Evolutionary conservation across 1,139 yeast species (phyloP), one percentile per base, ranked within the genome.

Genomic region (Pichiaceae sp.): DNA sequence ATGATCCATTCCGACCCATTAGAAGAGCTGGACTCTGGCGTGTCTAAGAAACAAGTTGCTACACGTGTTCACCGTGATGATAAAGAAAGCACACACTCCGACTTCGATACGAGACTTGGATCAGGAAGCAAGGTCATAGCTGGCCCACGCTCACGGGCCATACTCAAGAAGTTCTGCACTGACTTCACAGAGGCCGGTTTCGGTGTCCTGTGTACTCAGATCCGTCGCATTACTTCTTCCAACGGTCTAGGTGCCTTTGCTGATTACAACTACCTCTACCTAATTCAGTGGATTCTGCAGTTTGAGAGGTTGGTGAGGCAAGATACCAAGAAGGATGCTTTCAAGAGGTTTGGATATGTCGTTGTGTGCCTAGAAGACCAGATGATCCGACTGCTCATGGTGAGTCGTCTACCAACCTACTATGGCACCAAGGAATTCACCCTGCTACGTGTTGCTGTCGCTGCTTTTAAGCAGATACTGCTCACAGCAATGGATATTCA

Each of bases 181-280:
- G 73, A 74, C 38, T 80, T 89, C 46, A 60, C 75, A 4, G 87
- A 85, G 36, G 82, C 87, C 14, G 77, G 89, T 18, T 86, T 84
- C 60, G 84, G 85, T 50, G 76, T 75, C 23, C 57, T 87, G 29
- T 64, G 83, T 31, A 64, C 64, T 28, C 62, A 70, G 17, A 58
- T 78, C 9, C 65, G 82, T 14, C 71, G 70, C 44, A 57, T 68
- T 8, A 67, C 65, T 42, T 66, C 53, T 40, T 61, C 56, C 52
- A 83, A 65, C 50, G 60, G 64, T 19, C 50, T 56, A 17, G 49
- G 54, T 17, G 53, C 53, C 17, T 50, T 48, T 24, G 38, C 47
- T 20, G 54, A 57, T 21, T 52, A 56, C 38, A 74, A 75, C 36
- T 87, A 72, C 54, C 70, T 84, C 38, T 65, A 74, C 42, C 63